These are phyloP conservation scores for Metahyphopichia silvanorum DNA, from an alignment of 805 yeast species.

Conservation along the genomic window DNA sequence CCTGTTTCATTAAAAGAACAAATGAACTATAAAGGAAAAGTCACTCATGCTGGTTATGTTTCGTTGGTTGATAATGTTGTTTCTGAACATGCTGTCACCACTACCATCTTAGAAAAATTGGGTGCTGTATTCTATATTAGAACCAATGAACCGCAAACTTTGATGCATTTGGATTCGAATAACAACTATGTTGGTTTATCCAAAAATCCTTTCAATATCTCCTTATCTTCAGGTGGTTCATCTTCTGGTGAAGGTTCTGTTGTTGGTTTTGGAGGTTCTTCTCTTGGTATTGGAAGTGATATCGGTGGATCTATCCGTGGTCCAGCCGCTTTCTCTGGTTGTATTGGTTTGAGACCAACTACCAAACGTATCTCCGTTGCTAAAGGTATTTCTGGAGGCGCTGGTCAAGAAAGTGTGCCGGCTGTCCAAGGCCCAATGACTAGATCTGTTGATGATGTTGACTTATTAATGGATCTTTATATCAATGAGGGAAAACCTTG, in stretches of 20 bases:
- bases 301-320: conserved; percentile 45
- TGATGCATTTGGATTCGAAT: conserved; percentile 42
- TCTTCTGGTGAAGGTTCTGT: conserved; percentile 45
- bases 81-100: conserved; percentile 25
- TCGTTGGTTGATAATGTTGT: conserved; percentile 29
- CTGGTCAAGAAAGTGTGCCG: conserved; percentile 63
- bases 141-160: conserved; percentile 43
- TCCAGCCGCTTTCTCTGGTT: conserved; percentile 42
- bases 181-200: conserved; percentile 38
- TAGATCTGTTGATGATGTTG: conserved; percentile 62
- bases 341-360: conserved; percentile 42
- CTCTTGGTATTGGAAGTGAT: conserved; percentile 40
- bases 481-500: conserved; percentile 66
- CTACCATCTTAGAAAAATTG: conserved; percentile 31
- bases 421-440: conserved; percentile 71
- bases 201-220: conserved; percentile 36
- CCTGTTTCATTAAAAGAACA: conserved; percentile 62
- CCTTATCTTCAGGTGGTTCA: conserved; percentile 41
- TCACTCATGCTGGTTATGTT: conserved; percentile 40
- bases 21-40: conserved; percentile 28
- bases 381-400: conserved; percentile 53
- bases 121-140: conserved; percentile 45
- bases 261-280: conserved; percentile 39
- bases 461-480: conserved; percentile 61
- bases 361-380: conserved; percentile 28